Percentiles rank a stretch among this genome's conserved stretches.
phyloP scores from a whole-genome alignment of 2,329 filamentous ascomycete genomes.

The Colletotrichum lentis region DNA sequence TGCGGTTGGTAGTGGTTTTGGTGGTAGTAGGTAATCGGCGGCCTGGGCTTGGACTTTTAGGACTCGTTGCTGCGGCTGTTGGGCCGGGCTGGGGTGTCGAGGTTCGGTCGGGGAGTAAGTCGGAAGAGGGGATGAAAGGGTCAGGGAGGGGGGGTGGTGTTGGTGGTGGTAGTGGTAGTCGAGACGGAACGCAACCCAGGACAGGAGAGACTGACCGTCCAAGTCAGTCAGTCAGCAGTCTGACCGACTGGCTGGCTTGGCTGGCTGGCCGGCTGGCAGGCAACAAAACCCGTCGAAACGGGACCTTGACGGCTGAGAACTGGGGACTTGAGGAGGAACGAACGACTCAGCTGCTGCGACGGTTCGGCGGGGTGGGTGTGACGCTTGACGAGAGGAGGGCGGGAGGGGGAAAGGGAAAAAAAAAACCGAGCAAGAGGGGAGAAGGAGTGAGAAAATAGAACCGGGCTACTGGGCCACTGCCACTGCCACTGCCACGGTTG shows the following conservation, averaged over 20 bases:
- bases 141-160: not conserved
- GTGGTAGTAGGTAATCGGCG: conserved; percentile 1
- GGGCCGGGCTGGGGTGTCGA: conserved; percentile 18
- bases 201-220: conserved; percentile 3
- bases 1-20: conserved; percentile 7
- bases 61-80: conserved; percentile 20
- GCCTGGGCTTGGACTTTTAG: conserved; percentile 23
- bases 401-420: not conserved
- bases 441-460: conserved; percentile 36
- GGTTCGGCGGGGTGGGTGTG: conserved; percentile 1
- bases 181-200: conserved; percentile 6
- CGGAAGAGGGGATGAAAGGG: not conserved
- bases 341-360: conserved; percentile 9
- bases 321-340: not conserved
- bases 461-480: conserved; percentile 8
- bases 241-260: too few relatives aligned
- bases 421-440: not conserved
- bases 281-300: not conserved
- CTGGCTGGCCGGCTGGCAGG: too few relatives aligned
- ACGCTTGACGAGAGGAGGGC: conserved; percentile 12
- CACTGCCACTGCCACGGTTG: too few relatives aligned
- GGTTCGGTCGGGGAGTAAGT: not conserved
- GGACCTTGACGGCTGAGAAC: conserved; percentile 5
- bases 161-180: too few relatives aligned
- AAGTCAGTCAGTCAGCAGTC: not conserved